Evolutionary conservation across 2,329 filamentous ascomycete species (phyloP).

Genomic region (Claviceps lovelessii): DNA sequence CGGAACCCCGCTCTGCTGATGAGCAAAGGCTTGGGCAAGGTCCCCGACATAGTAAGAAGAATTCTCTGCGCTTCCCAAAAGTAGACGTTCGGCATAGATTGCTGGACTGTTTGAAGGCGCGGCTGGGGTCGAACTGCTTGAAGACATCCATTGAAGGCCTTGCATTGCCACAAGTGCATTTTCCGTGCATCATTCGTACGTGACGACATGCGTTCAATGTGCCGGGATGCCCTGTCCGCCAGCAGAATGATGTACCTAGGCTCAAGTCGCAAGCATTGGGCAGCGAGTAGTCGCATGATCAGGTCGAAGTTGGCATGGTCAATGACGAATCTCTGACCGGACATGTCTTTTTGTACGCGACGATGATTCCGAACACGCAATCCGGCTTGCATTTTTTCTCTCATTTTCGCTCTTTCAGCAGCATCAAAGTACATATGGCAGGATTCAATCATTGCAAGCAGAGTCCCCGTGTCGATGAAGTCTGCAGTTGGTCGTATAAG

Average conservation of each 20-base stretch:
- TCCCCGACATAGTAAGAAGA: constrained; percentile 37
- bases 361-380: not conserved
- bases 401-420: not conserved
- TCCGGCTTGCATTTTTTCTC: too few species aligned
- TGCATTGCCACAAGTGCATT: constrained; percentile 16
- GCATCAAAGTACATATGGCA: constrained; percentile 9
- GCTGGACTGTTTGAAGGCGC: constrained; percentile 11
- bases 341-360: not conserved
- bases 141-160: constrained; percentile 18
- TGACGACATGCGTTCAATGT: constrained; percentile 12
- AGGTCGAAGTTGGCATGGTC: constrained; percentile 12
- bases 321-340: not conserved
- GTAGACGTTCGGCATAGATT: constrained; percentile 16
- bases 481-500: constrained; percentile 15
- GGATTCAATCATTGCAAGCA: constrained; percentile 15
- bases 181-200: constrained; percentile 7
- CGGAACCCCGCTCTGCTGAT: constrained; percentile 37
- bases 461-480: constrained; percentile 11
- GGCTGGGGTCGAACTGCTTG: constrained; percentile 14
- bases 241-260: constrained; percentile 19
- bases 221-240: constrained; percentile 14
- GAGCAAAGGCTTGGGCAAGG: constrained; percentile 32
- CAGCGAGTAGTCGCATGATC: constrained; percentile 14
- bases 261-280: constrained; percentile 20
- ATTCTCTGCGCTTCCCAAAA: constrained; percentile 43